Conservation (phyloP, 352 stramenopile species). For the Globisporangium nagaii region DNA sequence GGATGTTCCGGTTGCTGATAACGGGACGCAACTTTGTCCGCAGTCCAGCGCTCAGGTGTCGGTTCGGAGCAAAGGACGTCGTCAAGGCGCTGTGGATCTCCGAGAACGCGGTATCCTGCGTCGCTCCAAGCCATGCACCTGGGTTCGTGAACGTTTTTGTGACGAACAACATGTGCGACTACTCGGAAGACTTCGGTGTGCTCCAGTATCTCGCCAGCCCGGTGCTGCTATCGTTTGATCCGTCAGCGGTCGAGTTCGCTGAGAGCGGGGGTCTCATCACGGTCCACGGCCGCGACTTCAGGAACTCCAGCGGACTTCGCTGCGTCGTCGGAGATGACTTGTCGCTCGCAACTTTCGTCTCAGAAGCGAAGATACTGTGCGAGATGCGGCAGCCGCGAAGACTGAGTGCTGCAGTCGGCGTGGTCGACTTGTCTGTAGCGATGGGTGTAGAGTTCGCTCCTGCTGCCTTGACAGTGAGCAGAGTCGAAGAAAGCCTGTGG, state of each 20-base stretch:
- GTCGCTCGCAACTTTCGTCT: slow-evolving; percentile 19
- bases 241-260: slow-evolving; percentile 7
- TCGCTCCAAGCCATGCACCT: slow-evolving; percentile 17
- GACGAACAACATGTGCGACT: slow-evolving; percentile 56
- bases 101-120: slow-evolving; percentile 22
- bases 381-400: slow-evolving; percentile 1
- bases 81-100: slow-evolving; percentile 31
- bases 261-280: slow-evolving; percentile 5
- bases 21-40: slow-evolving; percentile 28
- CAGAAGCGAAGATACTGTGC: slow-evolving; percentile 19
- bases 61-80: slow-evolving; percentile 30
- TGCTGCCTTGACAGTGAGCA: not conserved
- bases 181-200: slow-evolving; percentile 18
- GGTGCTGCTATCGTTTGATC: slow-evolving; percentile 26
- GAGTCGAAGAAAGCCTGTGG: not conserved
- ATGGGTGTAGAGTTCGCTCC: slow-evolving; percentile 6
- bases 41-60: slow-evolving; percentile 27
- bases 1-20: slow-evolving; percentile 22
- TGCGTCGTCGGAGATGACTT: slow-evolving; percentile 33
- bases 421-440: slow-evolving; percentile 20
- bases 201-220: slow-evolving; percentile 38
- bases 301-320: slow-evolving; percentile 24
- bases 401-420: slow-evolving; percentile 17
- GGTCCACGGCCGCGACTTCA: slow-evolving; percentile 28
- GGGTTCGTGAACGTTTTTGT: slow-evolving; percentile 34